A percentile compares a stretch with the other conserved stretches of the same genome.
phyloP scores from a whole-genome alignment of 2,329 filamentous ascomycete genomes.

The Amylocarpus encephaloides region DNA sequence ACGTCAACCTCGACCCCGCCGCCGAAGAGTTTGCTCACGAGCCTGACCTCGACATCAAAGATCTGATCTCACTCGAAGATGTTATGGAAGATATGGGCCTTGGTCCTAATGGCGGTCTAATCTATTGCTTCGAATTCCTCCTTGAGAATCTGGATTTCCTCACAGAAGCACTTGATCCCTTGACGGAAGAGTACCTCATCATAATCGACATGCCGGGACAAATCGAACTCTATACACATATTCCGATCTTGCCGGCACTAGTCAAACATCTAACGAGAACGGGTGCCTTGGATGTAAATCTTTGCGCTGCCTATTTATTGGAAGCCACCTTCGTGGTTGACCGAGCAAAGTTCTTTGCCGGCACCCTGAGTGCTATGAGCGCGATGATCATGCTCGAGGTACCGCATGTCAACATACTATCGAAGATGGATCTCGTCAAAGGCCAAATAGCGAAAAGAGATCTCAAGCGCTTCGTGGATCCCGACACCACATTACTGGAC shows the following conservation, averaged over 20 bases:
- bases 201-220: conserved; percentile 98
- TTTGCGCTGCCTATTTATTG: conserved; percentile 90
- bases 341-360: conserved; percentile 94
- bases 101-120: conserved; percentile 85
- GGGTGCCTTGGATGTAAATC: conserved; percentile 78
- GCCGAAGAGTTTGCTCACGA: conserved; percentile 88
- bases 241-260: conserved; percentile 82
- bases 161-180: conserved; percentile 72
- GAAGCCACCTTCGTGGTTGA: conserved; percentile 95
- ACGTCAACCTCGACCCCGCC: conserved; percentile 96
- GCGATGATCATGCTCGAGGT: conserved; percentile 99
- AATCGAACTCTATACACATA: conserved; percentile 97
- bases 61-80: conserved; percentile 87
- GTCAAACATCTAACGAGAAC: conserved; percentile 73
- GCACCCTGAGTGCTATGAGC: conserved; percentile 93
- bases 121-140: conserved; percentile 95
- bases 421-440: conserved; percentile 96
- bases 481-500: conserved; percentile 75
- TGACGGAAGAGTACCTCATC: conserved; percentile 93
- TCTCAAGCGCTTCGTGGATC: conserved; percentile 82
- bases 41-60: conserved; percentile 91
- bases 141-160: conserved; percentile 92
- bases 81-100: conserved; percentile 93
- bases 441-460: conserved; percentile 83
- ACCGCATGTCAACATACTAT: conserved; percentile 91